phyloP scores from a whole-genome alignment of 495 filamentous ascomycete species.

The Xeromyces bisporus region DNA sequence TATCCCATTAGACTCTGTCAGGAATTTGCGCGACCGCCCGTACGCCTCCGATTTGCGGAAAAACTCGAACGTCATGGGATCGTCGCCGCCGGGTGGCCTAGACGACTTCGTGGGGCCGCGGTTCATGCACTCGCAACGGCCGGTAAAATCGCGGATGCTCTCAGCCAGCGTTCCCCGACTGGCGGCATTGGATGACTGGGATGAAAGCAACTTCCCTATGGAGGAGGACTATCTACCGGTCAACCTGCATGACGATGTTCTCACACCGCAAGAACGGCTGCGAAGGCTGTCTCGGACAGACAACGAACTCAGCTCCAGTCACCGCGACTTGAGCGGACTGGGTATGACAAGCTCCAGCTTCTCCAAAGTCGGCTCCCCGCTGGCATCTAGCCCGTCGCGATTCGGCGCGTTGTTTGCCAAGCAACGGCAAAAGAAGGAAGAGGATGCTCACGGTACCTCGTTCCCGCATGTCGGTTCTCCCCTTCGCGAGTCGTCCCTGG shows the following conservation, averaged over 20 bases:
- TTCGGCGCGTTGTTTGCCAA: slow-evolving; percentile 73
- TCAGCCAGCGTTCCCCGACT: slow-evolving; percentile 61
- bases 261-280: slow-evolving; percentile 79
- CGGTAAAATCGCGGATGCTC: slow-evolving; percentile 47
- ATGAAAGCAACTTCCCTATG: slow-evolving; percentile 67
- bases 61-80: slow-evolving; percentile 38
- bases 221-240: slow-evolving; percentile 88
- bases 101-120: slow-evolving; percentile 43
- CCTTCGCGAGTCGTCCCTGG: slow-evolving; percentile 65
- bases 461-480: slow-evolving; percentile 89
- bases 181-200: slow-evolving; percentile 55
- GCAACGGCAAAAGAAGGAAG: slow-evolving; percentile 55
- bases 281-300: slow-evolving; percentile 63
- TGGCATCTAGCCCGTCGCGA: slow-evolving; percentile 64
- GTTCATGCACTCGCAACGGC: slow-evolving; percentile 72
- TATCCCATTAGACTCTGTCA: slow-evolving; percentile 54
- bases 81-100: slow-evolving; percentile 41
- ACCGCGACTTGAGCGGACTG: slow-evolving; percentile 41
- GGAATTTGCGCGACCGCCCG: slow-evolving; percentile 67
- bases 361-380: slow-evolving; percentile 67
- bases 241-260: slow-evolving; percentile 76
- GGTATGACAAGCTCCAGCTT: slow-evolving; percentile 43
- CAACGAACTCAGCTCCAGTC: slow-evolving; percentile 42
- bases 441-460: slow-evolving; percentile 43
- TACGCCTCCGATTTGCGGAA: slow-evolving; percentile 53